These are phyloP conservation scores for Penicillium carneum DNA, from an alignment of 2,329 filamentous ascomycete genomes.

Conservation along the genomic window DNA sequence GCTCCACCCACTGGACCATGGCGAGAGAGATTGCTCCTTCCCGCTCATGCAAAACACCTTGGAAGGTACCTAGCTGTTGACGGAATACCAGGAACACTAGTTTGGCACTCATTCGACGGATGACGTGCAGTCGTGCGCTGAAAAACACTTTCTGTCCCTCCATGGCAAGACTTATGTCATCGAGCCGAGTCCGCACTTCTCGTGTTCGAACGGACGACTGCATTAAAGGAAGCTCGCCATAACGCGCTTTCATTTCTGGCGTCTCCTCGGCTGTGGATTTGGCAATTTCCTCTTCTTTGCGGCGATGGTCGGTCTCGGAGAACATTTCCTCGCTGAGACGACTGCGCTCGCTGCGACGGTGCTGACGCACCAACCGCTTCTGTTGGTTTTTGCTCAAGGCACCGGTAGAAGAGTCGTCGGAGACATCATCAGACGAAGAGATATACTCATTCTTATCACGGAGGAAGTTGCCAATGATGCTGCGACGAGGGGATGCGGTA, in stretches of 20 bases:
- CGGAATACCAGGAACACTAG: conserved; percentile 86
- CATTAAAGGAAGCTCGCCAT: conserved; percentile 66
- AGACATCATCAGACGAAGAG: conserved; percentile 54
- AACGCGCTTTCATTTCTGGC: conserved; percentile 64
- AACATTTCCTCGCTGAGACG: conserved; percentile 55
- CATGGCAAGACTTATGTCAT: conserved; percentile 60
- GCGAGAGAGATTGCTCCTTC: conserved; percentile 70
- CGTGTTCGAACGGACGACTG: conserved; percentile 62
- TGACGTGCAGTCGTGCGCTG: conserved; percentile 76
- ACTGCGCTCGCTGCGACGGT: conserved; percentile 49
- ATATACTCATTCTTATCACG: conserved; percentile 49
- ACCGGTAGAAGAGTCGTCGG: conserved; percentile 48
- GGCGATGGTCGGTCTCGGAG: conserved; percentile 51
- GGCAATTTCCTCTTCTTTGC: conserved; percentile 53
- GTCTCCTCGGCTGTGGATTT: conserved; percentile 63
- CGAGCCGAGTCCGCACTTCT: conserved; percentile 58
- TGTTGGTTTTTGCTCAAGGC: conserved; percentile 56
- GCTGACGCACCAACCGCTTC: conserved; percentile 52
- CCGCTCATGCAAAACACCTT: conserved; percentile 75
- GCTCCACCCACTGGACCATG: conserved; percentile 88
- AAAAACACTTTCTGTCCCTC: conserved; percentile 70
- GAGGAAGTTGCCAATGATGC: conserved; percentile 52
- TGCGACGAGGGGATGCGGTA: conserved; percentile 48
- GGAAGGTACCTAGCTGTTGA: conserved; percentile 81
- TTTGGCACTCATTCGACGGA: conserved; percentile 80